Base-by-base conservation (phyloP, 2,329 filamentous ascomycete genomes). In the Lecanosticta acicola region DNA sequence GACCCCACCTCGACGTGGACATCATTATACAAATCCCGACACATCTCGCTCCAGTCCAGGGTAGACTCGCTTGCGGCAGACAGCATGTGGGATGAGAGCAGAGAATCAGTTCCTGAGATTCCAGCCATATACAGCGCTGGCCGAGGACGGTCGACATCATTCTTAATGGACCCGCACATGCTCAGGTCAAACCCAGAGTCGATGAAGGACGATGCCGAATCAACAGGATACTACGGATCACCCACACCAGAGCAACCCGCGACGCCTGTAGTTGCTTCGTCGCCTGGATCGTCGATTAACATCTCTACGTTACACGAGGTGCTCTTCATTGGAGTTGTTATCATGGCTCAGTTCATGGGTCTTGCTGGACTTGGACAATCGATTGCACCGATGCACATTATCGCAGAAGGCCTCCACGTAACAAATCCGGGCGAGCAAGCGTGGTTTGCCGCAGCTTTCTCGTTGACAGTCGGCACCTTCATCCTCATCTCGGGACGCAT, bases 381-480 rank as follows among this genome's bases (percentile, higher is more conserved):
- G 5, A 56, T 73, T 9, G 65, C 66, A 4, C 66, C 68, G 1
- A 60, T 74, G 43, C 64, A 71, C 35, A 65, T 71, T 46, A 76
- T 77, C 50, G 71, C 66, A 13, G 50, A 62, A 14, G 66, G 66
- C 17, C 66, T 77, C 19, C 61, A 41, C 4, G 64, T 65, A 13
- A 61, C 58, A 2, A 66, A 65, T 36, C 64, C 69, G 1, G 71
- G 67, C 18, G 61, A 72, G 43, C 62, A 69, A 34, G 66, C 68
- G 8, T 72, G 69, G 69, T 66, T 71, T 46, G 62, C 69, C 41
- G 68, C 69, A 10, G 67, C 61, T 4, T 73, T 68, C 59, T 62
- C 59, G 38, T 56, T 71, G 36, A 70, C 69, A 1, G 66, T 69
- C 13, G 69, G 70, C 24, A 71, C 69, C 1, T 71, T 71, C 51